A percentile compares a stretch with the other conserved stretches of the same genome.
Conservation (phyloP, 441 rosid genomes). For the Brassica balearica region DNA sequence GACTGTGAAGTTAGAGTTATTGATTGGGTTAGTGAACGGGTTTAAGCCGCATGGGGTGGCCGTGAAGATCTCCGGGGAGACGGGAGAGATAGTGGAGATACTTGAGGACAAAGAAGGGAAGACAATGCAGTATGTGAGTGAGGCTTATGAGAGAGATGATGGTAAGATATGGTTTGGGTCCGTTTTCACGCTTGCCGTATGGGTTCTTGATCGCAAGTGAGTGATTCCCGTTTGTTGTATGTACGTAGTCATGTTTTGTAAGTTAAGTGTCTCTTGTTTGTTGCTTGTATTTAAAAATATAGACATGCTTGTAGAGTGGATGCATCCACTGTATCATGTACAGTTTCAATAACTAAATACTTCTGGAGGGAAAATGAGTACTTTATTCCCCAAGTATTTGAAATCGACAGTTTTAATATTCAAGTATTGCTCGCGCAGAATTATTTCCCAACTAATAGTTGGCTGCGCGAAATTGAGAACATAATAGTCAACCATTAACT, state of each 20-base stretch:
- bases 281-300: not conserved
- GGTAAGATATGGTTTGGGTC: slow-evolving; percentile 70
- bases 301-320: not conserved
- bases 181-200: slow-evolving; percentile 55
- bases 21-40: slow-evolving; percentile 50
- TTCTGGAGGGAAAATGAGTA: slow-evolving; percentile 26
- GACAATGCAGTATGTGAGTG: slow-evolving; percentile 60
- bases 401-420: no score
- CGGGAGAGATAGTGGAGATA: slow-evolving; percentile 58
- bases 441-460: no score
- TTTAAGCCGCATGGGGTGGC: slow-evolving; percentile 58
- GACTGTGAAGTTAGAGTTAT: slow-evolving; percentile 43
- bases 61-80: slow-evolving; percentile 54
- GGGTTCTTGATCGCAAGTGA: slow-evolving; percentile 43
- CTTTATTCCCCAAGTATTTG: no score
- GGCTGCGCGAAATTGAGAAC: no score
- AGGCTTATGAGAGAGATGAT: slow-evolving; percentile 64
- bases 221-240: not conserved
- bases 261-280: not conserved
- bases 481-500: no score
- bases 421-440: no score
- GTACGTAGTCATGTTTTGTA: not conserved
- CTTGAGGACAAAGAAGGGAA: slow-evolving; percentile 66
- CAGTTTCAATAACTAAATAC: not conserved
- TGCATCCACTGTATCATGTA: not conserved